Evolutionary conservation across 2,329 filamentous ascomycete genomes (phyloP), one percentile per base, ranked within the genome.

Genomic region (Cladosporium sp.): DNA sequence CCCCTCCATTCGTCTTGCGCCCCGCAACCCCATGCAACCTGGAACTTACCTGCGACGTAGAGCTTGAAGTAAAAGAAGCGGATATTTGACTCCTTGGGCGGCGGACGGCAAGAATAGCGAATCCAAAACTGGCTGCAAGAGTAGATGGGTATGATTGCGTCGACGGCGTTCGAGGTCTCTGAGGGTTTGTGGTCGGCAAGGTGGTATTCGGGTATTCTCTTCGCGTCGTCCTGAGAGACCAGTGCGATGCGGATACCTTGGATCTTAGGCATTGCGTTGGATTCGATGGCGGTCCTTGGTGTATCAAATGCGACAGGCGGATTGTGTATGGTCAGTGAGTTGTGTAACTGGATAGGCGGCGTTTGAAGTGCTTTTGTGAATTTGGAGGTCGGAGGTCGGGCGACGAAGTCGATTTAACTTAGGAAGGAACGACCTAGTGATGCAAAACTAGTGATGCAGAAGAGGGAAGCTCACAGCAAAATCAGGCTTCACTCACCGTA

Each of bases 11-110:
- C 58, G 11, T 76, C 65, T 13, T 69, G 62, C 42, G 66, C 67
- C 2, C 71, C 72, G 1, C 65, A 66, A 2, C 69, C 67, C 73
- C 73, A 77, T 52, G 62, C 74, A 8, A 72, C 59, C 12, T 74
- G 55, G 25, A 65, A 62, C 20, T 57, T 57, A 13, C 63, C 66
- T 30, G 71, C 64, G 53, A 73, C 59, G 54, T 68, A 69, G 25
- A 76, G 59, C 57, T 76, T 76, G 67, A 76, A 76, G 52, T 73
- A 67, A 51, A 69, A 73, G 53, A 57, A 64, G 9, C 47, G 55
- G 48, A 43, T 51, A 0, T 47, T 49, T 1, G 30, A 29, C 3
- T 27, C 43, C n/a, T 35, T 59, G 60, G 5, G 53, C 55, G 50
- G 69, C 55, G 13, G 38, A n/a, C 51, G 45, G 33, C 59, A 60